Conservation (phyloP, 345 rosid species). For the Aquilaria sinensis region DNA sequence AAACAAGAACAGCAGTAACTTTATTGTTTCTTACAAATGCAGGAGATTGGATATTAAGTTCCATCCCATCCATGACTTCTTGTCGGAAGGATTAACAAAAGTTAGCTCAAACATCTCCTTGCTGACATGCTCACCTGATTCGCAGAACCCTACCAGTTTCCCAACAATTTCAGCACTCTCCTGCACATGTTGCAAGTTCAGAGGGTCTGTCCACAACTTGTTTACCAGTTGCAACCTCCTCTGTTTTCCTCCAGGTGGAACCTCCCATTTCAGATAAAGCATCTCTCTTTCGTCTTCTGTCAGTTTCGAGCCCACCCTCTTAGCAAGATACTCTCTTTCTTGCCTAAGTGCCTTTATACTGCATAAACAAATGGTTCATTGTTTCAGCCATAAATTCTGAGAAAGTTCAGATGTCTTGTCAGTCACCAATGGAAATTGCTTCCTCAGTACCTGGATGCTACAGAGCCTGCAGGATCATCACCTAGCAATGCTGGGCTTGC, state of each 20-base stretch:
- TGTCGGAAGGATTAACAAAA: constrained; percentile 66
- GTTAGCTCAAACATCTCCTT: constrained; percentile 93
- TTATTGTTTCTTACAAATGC: constrained; percentile 30
- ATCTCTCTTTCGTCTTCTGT: constrained; percentile 70
- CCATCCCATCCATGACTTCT: constrained; percentile 97
- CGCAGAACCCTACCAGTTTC: constrained; percentile 86
- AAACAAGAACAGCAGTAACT: no score
- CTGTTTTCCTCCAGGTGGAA: constrained; percentile 74
- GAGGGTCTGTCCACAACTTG: constrained; percentile 88
- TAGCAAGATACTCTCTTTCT: constrained; percentile 85
- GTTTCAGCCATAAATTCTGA: not conserved
- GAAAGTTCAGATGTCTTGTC: not conserved
- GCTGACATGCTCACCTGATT: constrained; percentile 60
- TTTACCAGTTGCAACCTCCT: constrained; percentile 80
- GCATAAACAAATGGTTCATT: constrained; percentile 7
- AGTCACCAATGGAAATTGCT: not conserved
- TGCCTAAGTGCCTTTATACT: constrained; percentile 80
- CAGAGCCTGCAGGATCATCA: constrained; percentile 86
- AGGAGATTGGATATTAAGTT: constrained; percentile 73
- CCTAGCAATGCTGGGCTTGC: constrained; percentile 93
- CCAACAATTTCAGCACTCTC: constrained; percentile 84
- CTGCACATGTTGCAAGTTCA: constrained; percentile 53
- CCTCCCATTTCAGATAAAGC: constrained; percentile 80
- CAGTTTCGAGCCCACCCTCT: constrained; percentile 70
- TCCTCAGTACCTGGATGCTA: constrained; percentile 61